phyloP scores from a whole-genome alignment of 768 basidiomycete species.

The Sarcodon aspratus region DNA sequence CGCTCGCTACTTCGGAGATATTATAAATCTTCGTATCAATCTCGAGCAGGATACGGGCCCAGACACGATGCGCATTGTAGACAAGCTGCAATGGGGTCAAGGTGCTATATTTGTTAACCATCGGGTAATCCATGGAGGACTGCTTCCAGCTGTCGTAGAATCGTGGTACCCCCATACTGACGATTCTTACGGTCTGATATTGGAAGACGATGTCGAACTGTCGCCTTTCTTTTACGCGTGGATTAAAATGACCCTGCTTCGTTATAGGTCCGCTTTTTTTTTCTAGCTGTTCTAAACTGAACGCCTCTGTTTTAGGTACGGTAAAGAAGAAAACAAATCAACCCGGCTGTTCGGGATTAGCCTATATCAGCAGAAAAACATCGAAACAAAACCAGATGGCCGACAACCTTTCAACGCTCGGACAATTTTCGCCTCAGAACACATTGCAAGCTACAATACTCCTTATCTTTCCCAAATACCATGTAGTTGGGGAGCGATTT shows the following conservation, averaged over 20 bases:
- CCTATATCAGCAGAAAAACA: slow-evolving; percentile 77
- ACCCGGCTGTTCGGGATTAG: slow-evolving; percentile 65
- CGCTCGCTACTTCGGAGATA: slow-evolving; percentile 60
- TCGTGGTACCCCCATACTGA: slow-evolving; percentile 77
- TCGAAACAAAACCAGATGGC: slow-evolving; percentile 61
- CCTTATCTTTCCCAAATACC: slow-evolving; percentile 84
- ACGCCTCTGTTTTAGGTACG: slow-evolving; percentile 37
- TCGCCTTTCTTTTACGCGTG: slow-evolving; percentile 82
- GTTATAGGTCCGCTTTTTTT: slow-evolving; percentile 43
- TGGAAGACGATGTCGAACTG: slow-evolving; percentile 83
- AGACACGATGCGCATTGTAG: slow-evolving; percentile 42
- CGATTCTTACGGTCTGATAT: slow-evolving; percentile 64
- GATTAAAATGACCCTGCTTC: slow-evolving; percentile 69
- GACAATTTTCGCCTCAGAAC: slow-evolving; percentile 33
- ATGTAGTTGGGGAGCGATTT: slow-evolving; percentile 87
- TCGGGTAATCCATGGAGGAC: slow-evolving; percentile 67
- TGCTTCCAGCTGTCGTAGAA: slow-evolving; percentile 77
- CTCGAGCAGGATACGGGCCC: slow-evolving; percentile 65
- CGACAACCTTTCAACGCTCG: slow-evolving; percentile 60
- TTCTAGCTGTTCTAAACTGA: not conserved
- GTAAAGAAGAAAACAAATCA: slow-evolving; percentile 25
- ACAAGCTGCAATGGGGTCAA: slow-evolving; percentile 45
- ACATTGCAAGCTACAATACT: slow-evolving; percentile 31
- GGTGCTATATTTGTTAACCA: slow-evolving; percentile 54
- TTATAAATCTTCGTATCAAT: slow-evolving; percentile 52